These are phyloP conservation scores for Xylaria arbuscula DNA, from an alignment of 2,329 filamentous ascomycete genomes.

Conservation along the genomic window DNA sequence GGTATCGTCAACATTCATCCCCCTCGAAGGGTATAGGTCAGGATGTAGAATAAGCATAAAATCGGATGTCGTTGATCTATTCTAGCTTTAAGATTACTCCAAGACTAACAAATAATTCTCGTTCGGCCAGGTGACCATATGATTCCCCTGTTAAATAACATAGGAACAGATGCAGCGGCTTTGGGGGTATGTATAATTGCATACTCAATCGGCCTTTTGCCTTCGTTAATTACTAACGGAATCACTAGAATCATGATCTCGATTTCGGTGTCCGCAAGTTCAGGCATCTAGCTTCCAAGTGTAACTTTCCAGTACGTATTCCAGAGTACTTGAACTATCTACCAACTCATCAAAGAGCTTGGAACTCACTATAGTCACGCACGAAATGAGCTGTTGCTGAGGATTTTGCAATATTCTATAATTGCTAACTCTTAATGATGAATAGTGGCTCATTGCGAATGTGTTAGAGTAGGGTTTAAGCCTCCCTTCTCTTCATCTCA, in stretches of 20 bases:
- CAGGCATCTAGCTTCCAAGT: slow-evolving; percentile 75
- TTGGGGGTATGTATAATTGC: slow-evolving; percentile 71
- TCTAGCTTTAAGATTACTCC: background rate
- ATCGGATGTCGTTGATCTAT: background rate
- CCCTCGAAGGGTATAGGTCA: background rate
- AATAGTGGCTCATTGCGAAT: slow-evolving; percentile 83
- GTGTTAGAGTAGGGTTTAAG: slow-evolving; percentile 69
- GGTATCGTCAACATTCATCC: slow-evolving; percentile 57
- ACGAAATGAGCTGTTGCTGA: background rate
- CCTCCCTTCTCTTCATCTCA: background rate
- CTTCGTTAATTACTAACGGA: slow-evolving; percentile 32
- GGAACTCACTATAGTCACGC: background rate
- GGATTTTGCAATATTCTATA: background rate
- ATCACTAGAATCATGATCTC: slow-evolving; percentile 82
- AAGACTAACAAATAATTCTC: background rate
- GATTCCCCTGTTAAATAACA: slow-evolving; percentile 83
- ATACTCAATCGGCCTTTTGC: slow-evolving; percentile 1
- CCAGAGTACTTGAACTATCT: background rate
- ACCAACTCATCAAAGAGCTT: background rate
- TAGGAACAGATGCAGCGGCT: slow-evolving; percentile 83
- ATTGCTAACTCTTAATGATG: slow-evolving; percentile 17
- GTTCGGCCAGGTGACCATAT: slow-evolving; percentile 74
- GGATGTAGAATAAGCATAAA: background rate
- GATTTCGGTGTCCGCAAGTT: slow-evolving; percentile 91
- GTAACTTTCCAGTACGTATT: slow-evolving; percentile 72